Percentiles rank a stretch among this genome's conserved stretches.
phyloP scores from a whole-genome alignment of 768 basidiomycete species.

The Boletus rubroflammeus region DNA sequence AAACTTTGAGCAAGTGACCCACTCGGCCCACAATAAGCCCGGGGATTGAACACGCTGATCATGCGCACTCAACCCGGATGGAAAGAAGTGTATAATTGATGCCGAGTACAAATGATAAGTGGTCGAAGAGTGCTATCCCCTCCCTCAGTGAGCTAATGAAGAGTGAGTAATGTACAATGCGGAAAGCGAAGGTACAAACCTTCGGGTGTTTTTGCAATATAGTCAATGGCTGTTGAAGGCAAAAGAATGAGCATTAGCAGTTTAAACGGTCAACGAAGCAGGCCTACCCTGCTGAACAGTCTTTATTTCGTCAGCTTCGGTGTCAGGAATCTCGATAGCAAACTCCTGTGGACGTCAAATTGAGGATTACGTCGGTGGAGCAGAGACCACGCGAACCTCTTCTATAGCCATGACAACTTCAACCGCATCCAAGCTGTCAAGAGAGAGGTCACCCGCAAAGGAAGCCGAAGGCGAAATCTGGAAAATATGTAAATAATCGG shows the following conservation, averaged over 20 bases:
- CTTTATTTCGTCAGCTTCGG: constrained; percentile 91
- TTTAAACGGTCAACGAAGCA: not conserved
- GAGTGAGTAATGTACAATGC: constrained; percentile 8
- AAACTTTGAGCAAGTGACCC: constrained; percentile 7
- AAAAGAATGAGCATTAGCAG: constrained; percentile 6
- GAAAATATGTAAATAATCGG: constrained; percentile 23
- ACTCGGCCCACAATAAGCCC: not conserved
- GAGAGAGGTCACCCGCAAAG: constrained; percentile 56
- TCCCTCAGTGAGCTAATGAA: constrained; percentile 45
- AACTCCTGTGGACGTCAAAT: constrained; percentile 65
- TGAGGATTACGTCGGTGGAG: constrained; percentile 2
- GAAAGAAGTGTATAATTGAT: constrained; percentile 16
- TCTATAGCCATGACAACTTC: constrained; percentile 99
- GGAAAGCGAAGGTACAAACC: constrained; percentile 43
- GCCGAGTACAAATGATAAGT: constrained; percentile 17
- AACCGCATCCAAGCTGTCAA: constrained; percentile 92
- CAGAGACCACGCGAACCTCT: constrained; percentile 49
- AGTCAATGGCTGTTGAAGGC: constrained; percentile 74
- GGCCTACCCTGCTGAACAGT: constrained; percentile 84
- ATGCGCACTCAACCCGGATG: not conserved
- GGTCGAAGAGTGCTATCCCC: constrained; percentile 5
- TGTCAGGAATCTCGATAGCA: constrained; percentile 95
- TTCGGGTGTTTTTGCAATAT: constrained; percentile 90
- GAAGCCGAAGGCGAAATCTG: constrained; percentile 62
- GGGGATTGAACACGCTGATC: not conserved